These are phyloP conservation scores for Saposhnikovia divaricata DNA, from an alignment of 129 eudicot species.

Conservation along the genomic window DNA sequence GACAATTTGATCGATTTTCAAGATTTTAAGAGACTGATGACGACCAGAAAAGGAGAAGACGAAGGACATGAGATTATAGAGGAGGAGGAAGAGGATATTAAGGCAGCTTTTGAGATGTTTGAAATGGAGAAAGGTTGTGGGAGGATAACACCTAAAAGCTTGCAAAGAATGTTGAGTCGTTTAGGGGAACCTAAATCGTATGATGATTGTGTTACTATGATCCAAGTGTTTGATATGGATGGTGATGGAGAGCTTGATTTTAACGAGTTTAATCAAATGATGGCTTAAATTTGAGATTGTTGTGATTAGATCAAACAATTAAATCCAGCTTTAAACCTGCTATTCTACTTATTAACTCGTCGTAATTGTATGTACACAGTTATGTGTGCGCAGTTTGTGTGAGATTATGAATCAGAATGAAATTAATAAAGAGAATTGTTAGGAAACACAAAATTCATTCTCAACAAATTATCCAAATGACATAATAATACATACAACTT, in stretches of 20 bases:
- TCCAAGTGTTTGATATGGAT: conserved; percentile 49
- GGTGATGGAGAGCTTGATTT: conserved; percentile 71
- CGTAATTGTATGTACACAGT: not conserved
- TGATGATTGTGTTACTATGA: conserved; percentile 67
- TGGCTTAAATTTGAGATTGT: conserved; percentile 24
- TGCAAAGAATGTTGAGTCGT: conserved; percentile 53
- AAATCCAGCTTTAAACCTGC: not conserved
- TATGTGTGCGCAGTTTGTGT: not conserved
- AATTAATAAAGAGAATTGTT: not conserved
- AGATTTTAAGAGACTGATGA: conserved; percentile 53
- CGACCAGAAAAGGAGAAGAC: conserved; percentile 15
- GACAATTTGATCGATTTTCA: conserved; percentile 47
- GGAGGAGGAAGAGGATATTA: conserved; percentile 31
- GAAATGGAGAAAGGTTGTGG: conserved; percentile 76
- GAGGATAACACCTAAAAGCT: conserved; percentile 52
- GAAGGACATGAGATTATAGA: not conserved
- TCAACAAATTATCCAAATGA: no score
- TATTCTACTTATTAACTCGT: not conserved
- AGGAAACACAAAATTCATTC: no score
- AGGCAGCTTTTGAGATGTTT: conserved; percentile 62
- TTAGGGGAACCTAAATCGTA: conserved; percentile 58
- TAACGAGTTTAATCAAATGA: conserved; percentile 68
- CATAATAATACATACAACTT: no score
- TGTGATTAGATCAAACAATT: not conserved
- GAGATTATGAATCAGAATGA: not conserved